Percentiles rank a stretch among this genome's conserved stretches.
Conservation (phyloP, 1,284 basidiomycete species). For the Ganoderma meredithae region DNA sequence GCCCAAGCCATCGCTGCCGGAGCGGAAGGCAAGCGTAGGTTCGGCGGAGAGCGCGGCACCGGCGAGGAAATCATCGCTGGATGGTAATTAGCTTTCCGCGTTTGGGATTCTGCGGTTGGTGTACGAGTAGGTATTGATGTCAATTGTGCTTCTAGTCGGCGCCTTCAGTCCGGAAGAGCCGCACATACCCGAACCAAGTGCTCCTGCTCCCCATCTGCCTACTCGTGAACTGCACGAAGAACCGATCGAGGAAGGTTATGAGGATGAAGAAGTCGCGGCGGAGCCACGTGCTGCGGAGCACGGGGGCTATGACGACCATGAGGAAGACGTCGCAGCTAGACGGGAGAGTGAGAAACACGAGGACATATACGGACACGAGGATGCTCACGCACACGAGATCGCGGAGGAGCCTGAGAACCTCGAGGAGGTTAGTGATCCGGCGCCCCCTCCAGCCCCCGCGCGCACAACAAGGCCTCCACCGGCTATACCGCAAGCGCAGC, state of each 20-base stretch:
- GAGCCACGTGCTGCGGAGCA: slow-evolving; percentile 29
- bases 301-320: slow-evolving; percentile 16
- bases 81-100: slow-evolving; percentile 60
- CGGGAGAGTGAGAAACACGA: slow-evolving; percentile 12
- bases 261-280: slow-evolving; percentile 25
- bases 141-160: slow-evolving; percentile 29
- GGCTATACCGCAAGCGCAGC: slow-evolving; percentile 7
- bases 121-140: slow-evolving; percentile 42
- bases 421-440: slow-evolving; percentile 19
- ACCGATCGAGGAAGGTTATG: slow-evolving; percentile 22
- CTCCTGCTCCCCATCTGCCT: slow-evolving; percentile 1
- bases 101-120: slow-evolving; percentile 31
- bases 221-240: slow-evolving; percentile 13
- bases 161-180: slow-evolving; percentile 9
- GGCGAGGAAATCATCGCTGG: slow-evolving; percentile 32
- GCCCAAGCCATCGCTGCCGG: slow-evolving; percentile 29
- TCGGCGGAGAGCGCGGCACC: slow-evolving; percentile 28
- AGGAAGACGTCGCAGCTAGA: slow-evolving; percentile 19
- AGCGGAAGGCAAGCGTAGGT: slow-evolving; percentile 40
- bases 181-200: slow-evolving; percentile 15
- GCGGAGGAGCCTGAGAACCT: slow-evolving; percentile 20
- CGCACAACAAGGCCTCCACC: slow-evolving; percentile 21
- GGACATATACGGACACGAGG: slow-evolving; percentile 14
- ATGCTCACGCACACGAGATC: slow-evolving; percentile 17
- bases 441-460: slow-evolving; percentile 13